Evolutionary conservation across 2,329 filamentous ascomycete species (phyloP).

Genomic region (Talaromyces sp.): DNA sequence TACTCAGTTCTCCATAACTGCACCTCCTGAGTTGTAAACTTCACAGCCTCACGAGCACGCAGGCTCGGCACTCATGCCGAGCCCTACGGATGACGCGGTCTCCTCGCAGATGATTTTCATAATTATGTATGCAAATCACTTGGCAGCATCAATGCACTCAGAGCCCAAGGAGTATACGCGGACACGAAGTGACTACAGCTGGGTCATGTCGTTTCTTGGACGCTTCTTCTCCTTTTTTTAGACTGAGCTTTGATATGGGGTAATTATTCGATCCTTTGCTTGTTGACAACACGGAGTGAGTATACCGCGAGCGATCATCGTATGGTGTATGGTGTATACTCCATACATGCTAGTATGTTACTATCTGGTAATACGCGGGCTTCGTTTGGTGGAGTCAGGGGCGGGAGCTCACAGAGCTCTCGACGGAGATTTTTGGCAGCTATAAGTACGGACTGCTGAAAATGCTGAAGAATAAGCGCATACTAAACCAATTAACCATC

Average conservation of each 20-base stretch:
- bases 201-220: not conserved
- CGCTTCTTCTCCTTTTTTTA: not conserved
- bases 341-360: not conserved
- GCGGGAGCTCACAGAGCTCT: not conserved
- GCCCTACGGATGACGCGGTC: not conserved
- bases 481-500: no score
- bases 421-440: no score
- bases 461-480: no score
- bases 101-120: not conserved
- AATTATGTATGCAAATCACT: not conserved
- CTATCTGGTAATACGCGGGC: not conserved
- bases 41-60: not conserved
- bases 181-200: no score
- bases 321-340: not conserved
- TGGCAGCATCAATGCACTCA: not conserved
- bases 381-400: not conserved
- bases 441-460: no score
- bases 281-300: not conserved
- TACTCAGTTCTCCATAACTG: no score
- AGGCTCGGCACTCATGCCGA: not conserved
- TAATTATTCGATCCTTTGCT: not conserved
- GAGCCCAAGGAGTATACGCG: no score
- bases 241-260: not conserved
- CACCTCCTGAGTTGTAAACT: no score
- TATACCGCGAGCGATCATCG: not conserved